Conservation (phyloP, 1,284 basidiomycete species). For the Gymnopus androsaceus region DNA sequence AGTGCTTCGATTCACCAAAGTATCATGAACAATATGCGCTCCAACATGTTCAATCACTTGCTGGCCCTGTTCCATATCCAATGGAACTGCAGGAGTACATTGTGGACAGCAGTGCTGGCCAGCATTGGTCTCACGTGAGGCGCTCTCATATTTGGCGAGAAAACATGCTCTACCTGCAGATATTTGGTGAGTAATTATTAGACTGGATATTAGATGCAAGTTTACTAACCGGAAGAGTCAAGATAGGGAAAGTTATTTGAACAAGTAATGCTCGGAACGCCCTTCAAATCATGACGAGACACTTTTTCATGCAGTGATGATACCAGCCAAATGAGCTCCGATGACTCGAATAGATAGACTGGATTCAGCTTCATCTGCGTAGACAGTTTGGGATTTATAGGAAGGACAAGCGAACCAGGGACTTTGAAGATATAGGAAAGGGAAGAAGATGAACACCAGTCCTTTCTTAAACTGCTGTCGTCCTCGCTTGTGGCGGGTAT, state of each 20-base stretch:
- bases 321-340: slow-evolving; percentile 20
- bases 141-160: neutral
- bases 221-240: slow-evolving; percentile 17
- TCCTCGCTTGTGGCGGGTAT: slow-evolving; percentile 19
- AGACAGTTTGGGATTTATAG: slow-evolving; percentile 24
- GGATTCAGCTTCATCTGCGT: slow-evolving; percentile 11
- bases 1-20: slow-evolving; percentile 7
- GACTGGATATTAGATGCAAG: too few relatives aligned
- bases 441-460: slow-evolving; percentile 23
- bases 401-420: slow-evolving; percentile 22
- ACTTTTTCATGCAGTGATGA: slow-evolving; percentile 18
- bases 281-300: slow-evolving; percentile 1
- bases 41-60: slow-evolving; percentile 29
- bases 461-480: neutral
- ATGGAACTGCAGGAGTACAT: slow-evolving; percentile 13
- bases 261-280: slow-evolving; percentile 22
- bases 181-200: too few relatives aligned
- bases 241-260: slow-evolving; percentile 16
- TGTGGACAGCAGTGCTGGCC: slow-evolving; percentile 19
- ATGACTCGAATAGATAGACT: slow-evolving; percentile 25
- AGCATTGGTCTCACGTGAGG: slow-evolving; percentile 11
- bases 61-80: slow-evolving; percentile 17
- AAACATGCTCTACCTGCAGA: neutral
- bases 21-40: slow-evolving; percentile 29
- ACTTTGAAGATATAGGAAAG: slow-evolving; percentile 13